Percentiles rank a stretch among this genome's conserved stretches.
phyloP scores from a whole-genome alignment of 2,329 filamentous ascomycete species.

The Apiospora hydei region DNA sequence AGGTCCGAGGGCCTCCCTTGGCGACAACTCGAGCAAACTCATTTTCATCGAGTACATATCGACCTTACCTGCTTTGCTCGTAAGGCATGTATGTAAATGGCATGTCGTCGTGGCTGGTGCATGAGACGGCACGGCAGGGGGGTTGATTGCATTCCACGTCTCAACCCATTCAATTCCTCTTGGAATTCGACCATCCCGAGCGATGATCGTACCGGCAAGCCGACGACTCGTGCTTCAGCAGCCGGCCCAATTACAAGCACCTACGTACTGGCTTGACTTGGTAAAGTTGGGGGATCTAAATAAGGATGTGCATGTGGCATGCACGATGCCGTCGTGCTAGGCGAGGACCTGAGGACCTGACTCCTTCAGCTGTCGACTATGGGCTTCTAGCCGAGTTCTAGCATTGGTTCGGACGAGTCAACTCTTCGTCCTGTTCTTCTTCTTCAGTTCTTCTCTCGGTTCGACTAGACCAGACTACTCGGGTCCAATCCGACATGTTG shows the following conservation, averaged over 20 bases:
- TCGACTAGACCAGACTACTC: neutral
- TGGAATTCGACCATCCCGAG: neutral
- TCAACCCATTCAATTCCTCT: neutral
- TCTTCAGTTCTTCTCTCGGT: neutral
- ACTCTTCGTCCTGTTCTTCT: neutral
- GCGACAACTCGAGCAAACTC: neutral
- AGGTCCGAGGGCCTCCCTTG: neutral
- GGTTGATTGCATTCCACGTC: neutral
- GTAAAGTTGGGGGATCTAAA: neutral
- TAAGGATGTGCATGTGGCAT: neutral
- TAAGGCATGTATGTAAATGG: neutral
- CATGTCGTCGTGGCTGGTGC: neutral
- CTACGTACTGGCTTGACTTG: neutral
- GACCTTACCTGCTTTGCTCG: too few relatives aligned
- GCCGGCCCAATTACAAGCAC: neutral
- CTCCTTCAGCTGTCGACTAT: neutral
- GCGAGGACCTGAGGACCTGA: constrained; percentile 2
- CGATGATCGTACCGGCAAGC: neutral
- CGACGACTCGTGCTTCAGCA: constrained; percentile 18
- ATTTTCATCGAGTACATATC: neutral
- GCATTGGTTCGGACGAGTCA: constrained; percentile 17
- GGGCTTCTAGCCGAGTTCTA: neutral
- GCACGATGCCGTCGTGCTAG: neutral
- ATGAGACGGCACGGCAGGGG: constrained; percentile 16
- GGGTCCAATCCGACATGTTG: neutral